Evolutionary conservation across 176 grass and related monocot genomes (phyloP), one percentile per base, ranked within the genome.

Genomic region (Carex myosuroides): DNA sequence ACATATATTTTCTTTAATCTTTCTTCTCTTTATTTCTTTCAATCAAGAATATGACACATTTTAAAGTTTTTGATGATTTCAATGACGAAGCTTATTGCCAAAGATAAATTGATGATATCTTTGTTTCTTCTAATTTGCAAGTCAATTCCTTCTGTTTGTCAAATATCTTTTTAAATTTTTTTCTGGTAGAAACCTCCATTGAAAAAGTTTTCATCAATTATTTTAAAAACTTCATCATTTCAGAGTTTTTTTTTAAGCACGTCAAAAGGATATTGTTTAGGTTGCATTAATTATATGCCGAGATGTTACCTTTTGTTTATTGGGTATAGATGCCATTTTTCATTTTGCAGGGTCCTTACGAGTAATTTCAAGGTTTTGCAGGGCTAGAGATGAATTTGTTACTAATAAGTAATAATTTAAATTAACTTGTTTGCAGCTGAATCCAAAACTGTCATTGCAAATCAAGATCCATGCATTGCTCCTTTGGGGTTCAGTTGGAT

Each of bases 401-500:
- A 56, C 29, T 64, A 63, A 56, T 83, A 63, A 50, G 44, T 48
- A 11, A 11, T 11, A 82, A 0, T 63, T 14, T 22, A 52, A 41
- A 20, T 26, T 76, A 13, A 17, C 33, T 83, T 79, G 77, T 1
- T 83, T 84, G 70, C 90, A 94, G 97, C 10, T 89, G 63, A 91
- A 80, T 24, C 87, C 91, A 48, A 80, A 87, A 87, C 80, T 88
- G 14, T 91, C 79, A 53, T 86, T 90, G 80, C 97, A 99, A 80
- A 87, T 99, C 79, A 95, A 89, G 88, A 73, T 96, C 37, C 97
- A 99, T 62, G 93, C 97, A 6, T 79, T 99, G 80, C 92, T 99
- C 64, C 91, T 94, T 64, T 99, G 97, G 93, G 91, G 87, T 74
- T 94, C 93, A 18, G 84, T 96, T 33, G 97, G 97, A 58, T 87